A percentile compares a stretch with the other conserved stretches of the same genome.
These are phyloP conservation scores for Aureobasidium zeae DNA, from an alignment of 2,329 filamentous ascomycete species.

Conservation along the genomic window DNA sequence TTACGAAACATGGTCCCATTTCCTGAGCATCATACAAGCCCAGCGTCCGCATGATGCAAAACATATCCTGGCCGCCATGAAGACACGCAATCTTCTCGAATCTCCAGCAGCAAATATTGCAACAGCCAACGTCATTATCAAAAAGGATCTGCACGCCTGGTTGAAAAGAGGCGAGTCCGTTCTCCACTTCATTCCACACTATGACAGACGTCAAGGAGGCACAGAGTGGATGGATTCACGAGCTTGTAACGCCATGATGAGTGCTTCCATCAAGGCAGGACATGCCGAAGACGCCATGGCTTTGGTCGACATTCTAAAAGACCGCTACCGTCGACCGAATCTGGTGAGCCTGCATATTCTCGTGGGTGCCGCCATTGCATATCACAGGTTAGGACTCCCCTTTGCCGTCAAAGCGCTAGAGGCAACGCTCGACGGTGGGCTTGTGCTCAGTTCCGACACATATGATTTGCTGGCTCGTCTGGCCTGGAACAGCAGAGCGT, in stretches of 20 bases:
- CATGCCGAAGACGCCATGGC: conserved; percentile 19
- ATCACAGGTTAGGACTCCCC: conserved; percentile 12
- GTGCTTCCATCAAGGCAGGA: conserved; percentile 16
- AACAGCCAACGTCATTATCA: conserved; percentile 8
- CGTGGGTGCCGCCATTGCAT: conserved; percentile 19
- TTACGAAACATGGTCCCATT: conserved; percentile 21
- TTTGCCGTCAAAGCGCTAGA: background rate
- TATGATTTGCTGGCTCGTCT: conserved; percentile 22
- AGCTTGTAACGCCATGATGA: conserved; percentile 19
- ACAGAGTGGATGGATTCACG: conserved; percentile 22
- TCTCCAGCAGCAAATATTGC: conserved; percentile 15
- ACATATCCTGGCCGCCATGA: conserved; percentile 21
- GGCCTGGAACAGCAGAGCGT: conserved; percentile 21
- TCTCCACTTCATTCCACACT: conserved; percentile 19
- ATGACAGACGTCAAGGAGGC: conserved; percentile 17
- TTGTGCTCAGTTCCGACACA: conserved; percentile 15
- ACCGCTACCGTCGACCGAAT: conserved; percentile 16
- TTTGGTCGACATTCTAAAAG: conserved; percentile 19
- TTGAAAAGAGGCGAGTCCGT: conserved; percentile 17
- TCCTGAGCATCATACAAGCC: background rate
- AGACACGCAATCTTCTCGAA: conserved; percentile 19
- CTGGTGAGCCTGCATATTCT: conserved; percentile 22
- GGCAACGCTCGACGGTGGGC: background rate
- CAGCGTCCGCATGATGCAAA: conserved; percentile 10
- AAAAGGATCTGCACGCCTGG: conserved; percentile 17